Evolutionary conservation across 2,329 filamentous ascomycete genomes (phyloP).

Genomic region (Helicocarpus griseus): DNA sequence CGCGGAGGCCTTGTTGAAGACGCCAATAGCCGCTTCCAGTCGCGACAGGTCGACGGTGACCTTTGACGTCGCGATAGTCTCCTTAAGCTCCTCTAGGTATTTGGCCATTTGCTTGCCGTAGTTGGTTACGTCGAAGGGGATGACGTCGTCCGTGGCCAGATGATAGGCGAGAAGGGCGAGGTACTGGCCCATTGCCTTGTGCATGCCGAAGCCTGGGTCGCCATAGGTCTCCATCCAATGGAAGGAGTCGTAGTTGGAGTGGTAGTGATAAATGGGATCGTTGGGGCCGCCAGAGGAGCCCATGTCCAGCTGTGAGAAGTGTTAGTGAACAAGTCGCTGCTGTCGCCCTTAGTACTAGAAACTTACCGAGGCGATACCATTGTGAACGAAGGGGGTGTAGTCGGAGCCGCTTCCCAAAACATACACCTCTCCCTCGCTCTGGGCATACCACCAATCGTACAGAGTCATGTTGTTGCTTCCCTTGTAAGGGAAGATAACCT

Average conservation of each 20-base stretch:
- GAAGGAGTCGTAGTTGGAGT: conserved; percentile 40
- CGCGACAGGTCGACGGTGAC: conserved; percentile 11
- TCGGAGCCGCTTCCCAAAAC: conserved; percentile 39
- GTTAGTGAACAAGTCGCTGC: not conserved
- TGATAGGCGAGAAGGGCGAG: conserved; percentile 35
- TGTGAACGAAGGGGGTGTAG: conserved; percentile 39
- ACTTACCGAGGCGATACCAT: conserved; percentile 27
- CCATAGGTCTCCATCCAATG: conserved; percentile 45
- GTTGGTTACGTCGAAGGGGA: conserved; percentile 30
- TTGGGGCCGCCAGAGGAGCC: conserved; percentile 28
- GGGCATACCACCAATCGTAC: conserved; percentile 35
- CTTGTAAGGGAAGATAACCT: conserved; percentile 31
- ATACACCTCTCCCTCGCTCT: conserved; percentile 27
- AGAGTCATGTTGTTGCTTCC: conserved; percentile 30
- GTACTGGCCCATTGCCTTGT: conserved; percentile 42
- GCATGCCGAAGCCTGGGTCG: conserved; percentile 42
- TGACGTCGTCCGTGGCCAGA: conserved; percentile 27
- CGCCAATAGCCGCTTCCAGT: conserved; percentile 27
- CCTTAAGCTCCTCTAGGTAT: conserved; percentile 27
- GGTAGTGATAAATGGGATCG: conserved; percentile 40
- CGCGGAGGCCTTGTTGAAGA: conserved; percentile 22
- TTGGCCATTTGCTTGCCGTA: conserved; percentile 28
- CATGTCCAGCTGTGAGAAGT: conserved; percentile 27
- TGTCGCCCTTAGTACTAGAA: not conserved
- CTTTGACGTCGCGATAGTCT: conserved; percentile 18